Evolutionary conservation across 345 rosid species (phyloP).

Genomic region (Ricinus communis): DNA sequence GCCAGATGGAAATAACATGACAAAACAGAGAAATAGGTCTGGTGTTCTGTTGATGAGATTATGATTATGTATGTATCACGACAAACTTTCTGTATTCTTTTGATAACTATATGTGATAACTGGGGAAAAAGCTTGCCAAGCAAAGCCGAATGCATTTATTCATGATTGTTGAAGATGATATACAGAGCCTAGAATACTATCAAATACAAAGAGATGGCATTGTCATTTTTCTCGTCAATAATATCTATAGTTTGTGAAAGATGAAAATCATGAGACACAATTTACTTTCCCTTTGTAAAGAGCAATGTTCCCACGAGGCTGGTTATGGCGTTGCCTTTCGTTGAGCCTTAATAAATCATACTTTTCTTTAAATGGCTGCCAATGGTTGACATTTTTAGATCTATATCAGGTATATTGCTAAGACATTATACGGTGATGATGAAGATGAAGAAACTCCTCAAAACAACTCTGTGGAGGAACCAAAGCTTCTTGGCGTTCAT

Average conservation of each 20-base stretch:
- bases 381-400: constrained; percentile 7
- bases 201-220: not conserved
- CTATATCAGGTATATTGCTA: constrained; percentile 74
- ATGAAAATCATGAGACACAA: not conserved
- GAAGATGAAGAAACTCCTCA: constrained; percentile 59
- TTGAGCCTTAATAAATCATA: not conserved
- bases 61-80: too few relatives aligned
- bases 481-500: constrained; percentile 77
- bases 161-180: too few relatives aligned
- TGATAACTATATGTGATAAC: too few relatives aligned
- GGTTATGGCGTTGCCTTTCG: too few relatives aligned
- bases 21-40: too few relatives aligned
- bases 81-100: too few relatives aligned
- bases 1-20: not conserved
- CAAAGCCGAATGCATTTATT: too few relatives aligned
- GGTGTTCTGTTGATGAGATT: too few relatives aligned
- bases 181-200: not conserved
- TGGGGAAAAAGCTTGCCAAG: too few relatives aligned
- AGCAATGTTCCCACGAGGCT: too few relatives aligned
- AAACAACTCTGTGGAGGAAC: constrained; percentile 62
- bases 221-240: not conserved
- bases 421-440: constrained; percentile 74
- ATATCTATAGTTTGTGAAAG: not conserved
- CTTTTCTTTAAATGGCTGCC: constrained; percentile 9
- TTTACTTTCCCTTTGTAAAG: not conserved